Percentiles rank a stretch among this genome's conserved stretches.
Conservation (phyloP, 169 alveolate species). For the Neospora caninum region DNA sequence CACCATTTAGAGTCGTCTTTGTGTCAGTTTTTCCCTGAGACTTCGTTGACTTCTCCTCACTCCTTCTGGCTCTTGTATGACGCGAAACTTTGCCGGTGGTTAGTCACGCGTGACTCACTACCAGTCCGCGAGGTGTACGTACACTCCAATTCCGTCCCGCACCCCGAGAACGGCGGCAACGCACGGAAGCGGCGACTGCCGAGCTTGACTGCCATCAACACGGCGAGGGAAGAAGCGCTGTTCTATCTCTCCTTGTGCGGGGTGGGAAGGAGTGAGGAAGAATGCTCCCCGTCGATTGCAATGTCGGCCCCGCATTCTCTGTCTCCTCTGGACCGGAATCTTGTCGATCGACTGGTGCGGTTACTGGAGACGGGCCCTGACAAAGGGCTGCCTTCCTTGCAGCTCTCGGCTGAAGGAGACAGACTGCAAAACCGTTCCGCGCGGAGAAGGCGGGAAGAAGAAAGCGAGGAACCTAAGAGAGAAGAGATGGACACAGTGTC, state of each 20-base stretch:
- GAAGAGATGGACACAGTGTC: too few relatives aligned
- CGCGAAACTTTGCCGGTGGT: slow-evolving; percentile 7
- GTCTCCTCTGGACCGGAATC: background rate
- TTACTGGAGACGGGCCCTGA: background rate
- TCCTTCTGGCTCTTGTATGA: slow-evolving; percentile 22
- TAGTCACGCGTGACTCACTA: background rate
- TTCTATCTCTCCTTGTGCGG: background rate
- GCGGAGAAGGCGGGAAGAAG: too few relatives aligned
- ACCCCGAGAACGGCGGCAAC: background rate
- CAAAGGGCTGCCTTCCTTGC: too few relatives aligned
- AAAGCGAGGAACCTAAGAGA: too few relatives aligned
- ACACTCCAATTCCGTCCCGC: background rate
- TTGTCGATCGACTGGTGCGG: background rate
- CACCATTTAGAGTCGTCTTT: slow-evolving; percentile 9
- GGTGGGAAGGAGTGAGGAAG: background rate
- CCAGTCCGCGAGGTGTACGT: slow-evolving; percentile 19
- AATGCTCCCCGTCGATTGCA: background rate
- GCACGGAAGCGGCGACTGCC: background rate
- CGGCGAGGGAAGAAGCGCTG: slow-evolving; percentile 3
- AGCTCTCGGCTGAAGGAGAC: too few relatives aligned
- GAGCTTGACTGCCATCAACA: background rate
- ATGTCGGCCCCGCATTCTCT: background rate
- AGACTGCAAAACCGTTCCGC: too few relatives aligned
- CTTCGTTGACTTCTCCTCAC: background rate
- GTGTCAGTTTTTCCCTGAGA: slow-evolving; percentile 6